Percentiles rank a stretch among this genome's conserved stretches.
phyloP scores from a whole-genome alignment of 2,329 filamentous ascomycete species.

The Paracamarosporium sp. region DNA sequence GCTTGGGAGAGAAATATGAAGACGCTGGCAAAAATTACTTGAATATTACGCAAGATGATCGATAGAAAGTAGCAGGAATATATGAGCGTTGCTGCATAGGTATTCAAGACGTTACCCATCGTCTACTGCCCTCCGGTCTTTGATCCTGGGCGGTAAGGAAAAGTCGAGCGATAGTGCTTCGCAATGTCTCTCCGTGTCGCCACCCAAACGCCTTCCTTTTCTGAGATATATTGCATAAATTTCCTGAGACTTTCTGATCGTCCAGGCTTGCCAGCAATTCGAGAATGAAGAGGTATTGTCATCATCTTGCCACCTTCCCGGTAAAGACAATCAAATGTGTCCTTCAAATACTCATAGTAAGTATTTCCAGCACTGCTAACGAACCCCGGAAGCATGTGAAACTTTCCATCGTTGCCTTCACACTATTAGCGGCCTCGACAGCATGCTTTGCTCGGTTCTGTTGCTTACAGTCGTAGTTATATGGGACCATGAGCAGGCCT shows the following conservation, averaged over 20 bases:
- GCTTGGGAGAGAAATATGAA: neutral
- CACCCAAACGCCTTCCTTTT: constrained; percentile 54
- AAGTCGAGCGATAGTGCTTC: constrained; percentile 47
- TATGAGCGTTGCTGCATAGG: no score
- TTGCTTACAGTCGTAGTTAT: constrained; percentile 42
- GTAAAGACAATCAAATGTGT: constrained; percentile 51
- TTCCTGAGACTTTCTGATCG: constrained; percentile 48
- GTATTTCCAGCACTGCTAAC: constrained; percentile 46
- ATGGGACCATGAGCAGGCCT: constrained; percentile 49
- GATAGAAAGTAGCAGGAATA: neutral
- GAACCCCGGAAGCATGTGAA: constrained; percentile 54
- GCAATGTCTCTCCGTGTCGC: constrained; percentile 53
- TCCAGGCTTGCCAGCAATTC: constrained; percentile 52
- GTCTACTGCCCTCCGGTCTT: neutral
- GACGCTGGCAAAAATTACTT: neutral
- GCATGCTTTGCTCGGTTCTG: neutral
- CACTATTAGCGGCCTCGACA: neutral
- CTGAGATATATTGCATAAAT: constrained; percentile 48
- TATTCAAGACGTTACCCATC: neutral
- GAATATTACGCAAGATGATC: neutral
- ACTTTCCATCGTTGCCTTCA: constrained; percentile 51
- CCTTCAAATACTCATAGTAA: constrained; percentile 50
- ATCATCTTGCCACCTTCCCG: constrained; percentile 53
- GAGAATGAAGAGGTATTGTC: constrained; percentile 51
- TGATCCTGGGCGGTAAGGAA: constrained; percentile 44